Base-by-base conservation (phyloP, 768 basidiomycete species). In the Rubroboletus satanas region DNA sequence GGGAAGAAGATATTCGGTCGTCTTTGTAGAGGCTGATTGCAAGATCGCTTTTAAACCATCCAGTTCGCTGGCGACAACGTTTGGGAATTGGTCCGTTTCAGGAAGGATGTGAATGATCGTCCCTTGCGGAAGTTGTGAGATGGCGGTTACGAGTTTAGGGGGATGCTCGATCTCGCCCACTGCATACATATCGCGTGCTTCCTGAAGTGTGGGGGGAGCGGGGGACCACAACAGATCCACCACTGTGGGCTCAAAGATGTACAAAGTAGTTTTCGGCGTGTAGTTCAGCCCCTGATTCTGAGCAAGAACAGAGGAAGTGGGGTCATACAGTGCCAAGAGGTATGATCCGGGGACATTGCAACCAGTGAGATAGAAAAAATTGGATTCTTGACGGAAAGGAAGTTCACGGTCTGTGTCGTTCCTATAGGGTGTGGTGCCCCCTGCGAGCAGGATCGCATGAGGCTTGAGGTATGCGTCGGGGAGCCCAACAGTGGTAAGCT, bases 401-500 rank as follows among this genome's bases (percentile, higher is more conserved):
- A 91, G 72, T 71, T 93, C 90, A 32, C 91, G 80, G 66, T 95
- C 92, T 11, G 93, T 94, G 66, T 94, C 92, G 66, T 91, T 83
- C 57, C 90, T 76, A 65, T 76, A 90, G 0, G 78, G 74, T 3
- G 80, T 83, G 6, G 72, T 74, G 61, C 79, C 81, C n/a, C 88
- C 88, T 9, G 83, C 80, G 2, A 92, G 72, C 4, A 92, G 66
- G 15, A 90, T 66, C 8, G 88, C 74, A 68, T 92, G 90, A 8
- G 85, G 81, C 87, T 90, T 46, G 36, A 10, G 26, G 41, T 15
- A 41, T 38, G 23, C 17, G 39, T 45, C n/a, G 23, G 18, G 3
- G 7, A 28, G n/a, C 29, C 37, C 4, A 37, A 43, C 10, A 36
- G 15, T 14, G 12, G 18, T 48, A 10, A 49, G 52, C 17, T n/a